A percentile compares a stretch with the other conserved stretches of the same genome.
Evolutionary conservation across 108 stramenopile species (phyloP).

Genomic region (Cyclotella choctawhatcheeana): DNA sequence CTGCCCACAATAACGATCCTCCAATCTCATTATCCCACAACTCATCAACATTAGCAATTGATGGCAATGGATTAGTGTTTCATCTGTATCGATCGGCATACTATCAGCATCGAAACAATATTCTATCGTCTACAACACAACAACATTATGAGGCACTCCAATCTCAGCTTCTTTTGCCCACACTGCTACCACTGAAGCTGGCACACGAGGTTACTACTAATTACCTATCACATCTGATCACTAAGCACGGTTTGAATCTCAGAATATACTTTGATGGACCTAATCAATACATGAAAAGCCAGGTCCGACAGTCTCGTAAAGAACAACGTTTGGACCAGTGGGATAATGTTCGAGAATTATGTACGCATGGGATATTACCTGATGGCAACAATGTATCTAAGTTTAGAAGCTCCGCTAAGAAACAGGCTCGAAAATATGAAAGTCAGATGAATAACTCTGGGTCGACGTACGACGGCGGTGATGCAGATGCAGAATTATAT

Average conservation of each 20-base stretch:
- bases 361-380: constrained; percentile 53
- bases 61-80: constrained; percentile 70
- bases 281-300: constrained; percentile 47
- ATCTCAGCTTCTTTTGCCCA: constrained; percentile 45
- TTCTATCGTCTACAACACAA: constrained; percentile 22
- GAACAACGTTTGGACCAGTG: constrained; percentile 38
- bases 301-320: constrained; percentile 28
- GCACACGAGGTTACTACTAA: constrained; percentile 49
- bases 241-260: constrained; percentile 32
- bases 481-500: constrained; percentile 38
- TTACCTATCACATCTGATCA: constrained; percentile 42
- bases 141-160: constrained; percentile 2
- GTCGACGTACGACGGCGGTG: too few relatives aligned
- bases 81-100: constrained; percentile 62
- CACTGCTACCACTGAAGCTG: constrained; percentile 52
- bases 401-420: constrained; percentile 31
- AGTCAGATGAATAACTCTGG: neutral
- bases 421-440: constrained; percentile 13
- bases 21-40: constrained; percentile 24
- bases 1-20: neutral
- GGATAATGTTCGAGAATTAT: constrained; percentile 51
- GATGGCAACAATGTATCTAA: constrained; percentile 4
- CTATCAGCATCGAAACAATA: constrained; percentile 30
- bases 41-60: constrained; percentile 55
- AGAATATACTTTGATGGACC: constrained; percentile 67